A percentile compares a stretch with the other conserved stretches of the same genome.
Evolutionary conservation across 2,329 filamentous ascomycete genomes (phyloP).

Genomic region (Hypomyces perniciosus): DNA sequence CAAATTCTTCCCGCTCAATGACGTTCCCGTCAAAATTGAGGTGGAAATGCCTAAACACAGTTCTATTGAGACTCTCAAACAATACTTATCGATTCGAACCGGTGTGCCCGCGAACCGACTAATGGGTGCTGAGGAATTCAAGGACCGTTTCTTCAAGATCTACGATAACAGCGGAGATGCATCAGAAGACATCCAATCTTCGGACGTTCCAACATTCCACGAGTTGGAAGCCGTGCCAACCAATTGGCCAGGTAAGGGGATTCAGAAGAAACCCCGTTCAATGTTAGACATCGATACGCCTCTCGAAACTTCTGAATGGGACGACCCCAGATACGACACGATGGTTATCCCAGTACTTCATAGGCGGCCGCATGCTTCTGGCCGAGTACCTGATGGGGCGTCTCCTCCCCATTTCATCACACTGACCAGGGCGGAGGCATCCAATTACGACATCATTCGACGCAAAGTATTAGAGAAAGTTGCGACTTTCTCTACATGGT

Average conservation of each 20-base stretch:
- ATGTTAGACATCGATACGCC: conserved; percentile 44
- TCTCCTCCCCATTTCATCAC: conserved; percentile 65
- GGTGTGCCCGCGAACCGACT: conserved; percentile 60
- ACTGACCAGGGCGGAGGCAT: conserved; percentile 65
- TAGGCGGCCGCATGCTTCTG: conserved; percentile 36
- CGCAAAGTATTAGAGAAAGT: conserved; percentile 75
- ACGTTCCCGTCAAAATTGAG: conserved; percentile 62
- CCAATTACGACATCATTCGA: conserved; percentile 62
- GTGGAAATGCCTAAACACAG: conserved; percentile 77
- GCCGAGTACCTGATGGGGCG: conserved; percentile 24
- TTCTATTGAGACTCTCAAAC: conserved; percentile 62
- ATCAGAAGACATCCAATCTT: conserved; percentile 63
- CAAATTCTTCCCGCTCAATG: conserved; percentile 70
- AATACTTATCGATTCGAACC: conserved; percentile 61
- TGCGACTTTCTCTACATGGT: conserved; percentile 67
- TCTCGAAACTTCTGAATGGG: conserved; percentile 44
- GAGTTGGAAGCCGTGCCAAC: conserved; percentile 76
- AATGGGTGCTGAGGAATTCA: conserved; percentile 79
- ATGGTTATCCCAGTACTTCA: conserved; percentile 69
- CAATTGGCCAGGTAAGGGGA: conserved; percentile 59
- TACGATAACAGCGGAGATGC: conserved; percentile 65
- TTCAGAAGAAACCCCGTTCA: conserved; percentile 42
- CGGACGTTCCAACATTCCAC: conserved; percentile 62
- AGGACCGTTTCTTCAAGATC: conserved; percentile 77
- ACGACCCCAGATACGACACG: conserved; percentile 56